Evolutionary conservation across 1,284 basidiomycete species (phyloP).

Genomic region (Trametes pubescens): DNA sequence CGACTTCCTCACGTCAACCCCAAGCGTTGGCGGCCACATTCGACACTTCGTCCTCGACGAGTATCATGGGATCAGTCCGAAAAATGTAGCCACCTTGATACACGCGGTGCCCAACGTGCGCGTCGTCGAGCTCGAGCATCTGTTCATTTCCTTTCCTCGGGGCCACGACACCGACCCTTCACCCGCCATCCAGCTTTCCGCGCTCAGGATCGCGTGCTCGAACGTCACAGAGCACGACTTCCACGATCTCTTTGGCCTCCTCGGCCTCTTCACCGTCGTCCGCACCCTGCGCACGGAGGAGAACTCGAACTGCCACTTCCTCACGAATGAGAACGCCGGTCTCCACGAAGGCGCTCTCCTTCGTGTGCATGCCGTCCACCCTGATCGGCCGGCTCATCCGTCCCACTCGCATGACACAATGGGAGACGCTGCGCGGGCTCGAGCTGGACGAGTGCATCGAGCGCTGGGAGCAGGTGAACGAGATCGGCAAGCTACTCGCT

Average conservation of each 20-base stretch:
- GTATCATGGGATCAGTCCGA: conserved; percentile 8
- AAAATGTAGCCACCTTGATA: not conserved
- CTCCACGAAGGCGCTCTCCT: not conserved
- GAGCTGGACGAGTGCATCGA: conserved; percentile 4
- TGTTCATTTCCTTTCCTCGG: not conserved
- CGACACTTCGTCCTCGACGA: not conserved
- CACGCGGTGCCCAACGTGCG: not conserved
- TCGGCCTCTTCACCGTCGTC: conserved; percentile 3
- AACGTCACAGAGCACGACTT: not conserved
- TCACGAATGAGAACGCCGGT: not conserved
- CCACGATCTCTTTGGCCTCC: not conserved
- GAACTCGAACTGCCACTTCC: not conserved
- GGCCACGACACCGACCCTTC: not conserved
- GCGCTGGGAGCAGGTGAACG: not conserved
- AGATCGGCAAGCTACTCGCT: conserved; percentile 3
- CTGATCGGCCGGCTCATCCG: not conserved
- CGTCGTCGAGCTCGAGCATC: not conserved
- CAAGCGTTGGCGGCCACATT: conserved; percentile 3
- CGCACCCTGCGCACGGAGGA: not conserved
- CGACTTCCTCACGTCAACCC: conserved; percentile 1
- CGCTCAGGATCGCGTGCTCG: not conserved
- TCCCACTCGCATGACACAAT: not conserved
- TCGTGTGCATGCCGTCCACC: not conserved
- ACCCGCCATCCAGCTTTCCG: not conserved
- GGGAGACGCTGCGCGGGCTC: conserved; percentile 3